A percentile compares a stretch with the other conserved stretches of the same genome.
Evolutionary conservation across 176 grass and related monocot genomes (phyloP).

Genomic region (Puya raimondii): DNA sequence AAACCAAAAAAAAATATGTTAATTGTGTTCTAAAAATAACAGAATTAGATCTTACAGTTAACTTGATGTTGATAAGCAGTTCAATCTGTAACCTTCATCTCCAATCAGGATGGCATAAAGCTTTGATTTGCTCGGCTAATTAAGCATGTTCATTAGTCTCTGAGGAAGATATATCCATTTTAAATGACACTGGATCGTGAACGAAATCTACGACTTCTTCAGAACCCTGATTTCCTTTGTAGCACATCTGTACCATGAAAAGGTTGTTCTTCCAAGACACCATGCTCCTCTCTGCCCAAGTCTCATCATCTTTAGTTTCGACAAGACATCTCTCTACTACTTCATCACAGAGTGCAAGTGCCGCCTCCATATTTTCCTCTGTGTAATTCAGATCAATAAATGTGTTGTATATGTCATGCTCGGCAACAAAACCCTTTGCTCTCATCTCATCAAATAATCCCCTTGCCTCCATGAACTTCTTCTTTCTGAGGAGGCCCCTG

Average conservation of each 20-base stretch:
- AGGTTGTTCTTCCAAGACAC: neutral
- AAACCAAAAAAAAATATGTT: too few species aligned
- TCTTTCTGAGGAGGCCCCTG: slow-evolving; percentile 73
- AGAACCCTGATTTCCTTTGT: neutral
- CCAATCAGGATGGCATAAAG: too few species aligned
- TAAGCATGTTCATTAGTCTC: too few species aligned
- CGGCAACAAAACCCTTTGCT: slow-evolving; percentile 42
- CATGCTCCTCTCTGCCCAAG: neutral
- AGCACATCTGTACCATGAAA: neutral
- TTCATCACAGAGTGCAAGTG: slow-evolving; percentile 71
- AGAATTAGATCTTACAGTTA: too few species aligned
- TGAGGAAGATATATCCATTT: too few species aligned
- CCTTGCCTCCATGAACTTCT: slow-evolving; percentile 64
- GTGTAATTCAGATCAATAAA: slow-evolving; percentile 62
- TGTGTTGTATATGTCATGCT: slow-evolving; percentile 53
- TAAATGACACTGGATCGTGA: neutral
- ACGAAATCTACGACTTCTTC: neutral
- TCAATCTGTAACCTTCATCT: too few species aligned
- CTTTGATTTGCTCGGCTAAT: too few species aligned
- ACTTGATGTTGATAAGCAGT: too few species aligned
- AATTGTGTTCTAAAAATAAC: too few species aligned
- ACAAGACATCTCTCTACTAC: slow-evolving; percentile 35
- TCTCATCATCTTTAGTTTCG: slow-evolving; percentile 23
- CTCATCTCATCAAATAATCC: slow-evolving; percentile 82
- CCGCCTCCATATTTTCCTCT: slow-evolving; percentile 57